These are phyloP conservation scores for Aspergillus hortae DNA, from an alignment of 2,329 filamentous ascomycete species.

Conservation along the genomic window DNA sequence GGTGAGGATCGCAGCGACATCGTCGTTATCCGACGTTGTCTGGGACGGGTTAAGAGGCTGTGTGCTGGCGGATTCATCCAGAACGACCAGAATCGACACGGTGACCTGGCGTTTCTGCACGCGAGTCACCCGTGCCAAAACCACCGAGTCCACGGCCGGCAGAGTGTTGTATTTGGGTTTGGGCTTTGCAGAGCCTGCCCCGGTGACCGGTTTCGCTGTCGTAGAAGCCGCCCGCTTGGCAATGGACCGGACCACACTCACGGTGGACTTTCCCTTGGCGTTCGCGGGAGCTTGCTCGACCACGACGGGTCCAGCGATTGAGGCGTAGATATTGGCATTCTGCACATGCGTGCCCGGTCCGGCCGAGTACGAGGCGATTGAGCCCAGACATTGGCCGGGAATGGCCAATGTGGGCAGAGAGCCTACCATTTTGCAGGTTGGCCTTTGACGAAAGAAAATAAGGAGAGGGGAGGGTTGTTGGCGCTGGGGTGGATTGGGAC, in stretches of 20 bases:
- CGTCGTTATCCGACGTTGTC: conserved; percentile 33
- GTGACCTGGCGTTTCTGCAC: conserved; percentile 81
- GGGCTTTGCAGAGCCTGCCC: conserved; percentile 9
- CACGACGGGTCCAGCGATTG: conserved; percentile 70
- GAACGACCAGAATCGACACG: conserved; percentile 80
- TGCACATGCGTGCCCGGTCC: conserved; percentile 84
- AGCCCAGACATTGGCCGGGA: conserved; percentile 77
- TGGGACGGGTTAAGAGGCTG: conserved; percentile 18
- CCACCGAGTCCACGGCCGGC: conserved; percentile 74
- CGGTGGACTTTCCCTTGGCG: conserved; percentile 35
- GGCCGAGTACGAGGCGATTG: conserved; percentile 62
- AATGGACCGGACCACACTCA: conserved; percentile 30
- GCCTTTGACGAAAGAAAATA: neutral
- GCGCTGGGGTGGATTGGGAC: neutral
- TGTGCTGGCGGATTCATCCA: conserved; percentile 42
- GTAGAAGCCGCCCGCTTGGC: conserved; percentile 1
- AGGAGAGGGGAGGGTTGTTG: neutral
- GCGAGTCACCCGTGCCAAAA: conserved; percentile 81
- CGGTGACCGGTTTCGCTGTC: neutral
- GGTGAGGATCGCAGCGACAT: conserved; percentile 35
- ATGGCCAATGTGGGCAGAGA: conserved; percentile 56
- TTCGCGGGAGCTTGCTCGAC: conserved; percentile 45
- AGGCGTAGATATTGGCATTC: conserved; percentile 71
- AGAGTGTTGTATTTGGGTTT: conserved; percentile 65
- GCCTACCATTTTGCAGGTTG: conserved; percentile 23